Evolutionary conservation across 441 rosid species (phyloP), one percentile per base, ranked within the genome.

Genomic region (Pelargonium fulgidum): DNA sequence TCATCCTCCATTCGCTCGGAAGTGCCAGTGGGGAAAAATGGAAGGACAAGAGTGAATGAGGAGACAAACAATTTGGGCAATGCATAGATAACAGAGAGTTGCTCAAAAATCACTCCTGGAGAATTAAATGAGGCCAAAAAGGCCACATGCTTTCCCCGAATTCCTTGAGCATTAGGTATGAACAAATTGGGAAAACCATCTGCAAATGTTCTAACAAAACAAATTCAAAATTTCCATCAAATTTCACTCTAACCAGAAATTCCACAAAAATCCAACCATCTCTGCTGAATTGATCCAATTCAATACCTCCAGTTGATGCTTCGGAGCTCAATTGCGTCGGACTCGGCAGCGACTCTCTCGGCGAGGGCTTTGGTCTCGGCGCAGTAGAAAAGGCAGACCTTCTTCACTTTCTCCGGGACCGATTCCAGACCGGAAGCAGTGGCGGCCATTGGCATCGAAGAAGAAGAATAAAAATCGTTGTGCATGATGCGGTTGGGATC

Each of bases 1-100:
- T 93, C 98, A 1, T 93, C 97, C 78, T 93, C 98, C 98, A 93
- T 91, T 26, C 98, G 86, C 85, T 93, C 98, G 0, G 89, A 91
- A 42, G 98, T 91, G 7, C 98, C 98, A 1, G 98, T 91, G 1
- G 98, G 98, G 69, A 93, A 93, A 69, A 93, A 93, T 0, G 97
- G 98, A 33, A 93, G 93, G 75, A 93, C 96, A 0, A 93, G n/a
- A 59, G 63, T 59, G 63, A 59, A 59, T 2, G 63, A 59, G 33
- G 63, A 59, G 63, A 59, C 63, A 59, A 59, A 59, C 63, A 59
- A 20, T 59, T 59, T 59, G 33, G 63, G 63, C 13, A 59, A 20
- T 8, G 63, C 63, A 20, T 59, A 59, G 19, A 59, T 59, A 59
- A 59, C 63, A 9, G 63, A 59, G 12, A 59, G 88, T 80, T 93